Conservation (phyloP, 2,329 filamentous ascomycete genomes). For the Karstenula rhodostoma region DNA sequence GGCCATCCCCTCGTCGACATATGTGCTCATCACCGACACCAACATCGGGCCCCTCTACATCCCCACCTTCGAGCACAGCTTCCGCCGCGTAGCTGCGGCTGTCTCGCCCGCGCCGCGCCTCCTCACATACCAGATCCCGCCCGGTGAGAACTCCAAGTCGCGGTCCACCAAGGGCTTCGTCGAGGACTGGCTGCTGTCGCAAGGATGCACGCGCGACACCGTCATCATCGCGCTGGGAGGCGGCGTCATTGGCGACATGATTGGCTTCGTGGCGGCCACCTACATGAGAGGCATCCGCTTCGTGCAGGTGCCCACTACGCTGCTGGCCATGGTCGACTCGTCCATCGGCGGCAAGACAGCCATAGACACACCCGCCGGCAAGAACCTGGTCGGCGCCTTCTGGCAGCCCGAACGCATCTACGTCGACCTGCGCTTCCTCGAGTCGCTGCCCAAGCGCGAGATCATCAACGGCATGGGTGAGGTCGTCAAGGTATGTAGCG, state of each 20-base stretch:
- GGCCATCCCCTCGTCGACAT: constrained; percentile 84
- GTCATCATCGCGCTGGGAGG: constrained; percentile 94
- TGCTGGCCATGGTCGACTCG: constrained; percentile 97
- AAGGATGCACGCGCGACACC: constrained; percentile 93
- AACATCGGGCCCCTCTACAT: constrained; percentile 86
- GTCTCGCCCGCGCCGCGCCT: constrained; percentile 67
- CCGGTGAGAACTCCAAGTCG: constrained; percentile 92
- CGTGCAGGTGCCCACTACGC: constrained; percentile 93
- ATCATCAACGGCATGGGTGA: constrained; percentile 99
- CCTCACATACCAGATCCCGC: constrained; percentile 87
- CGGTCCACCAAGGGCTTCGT: constrained; percentile 93
- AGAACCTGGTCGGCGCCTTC: constrained; percentile 94
- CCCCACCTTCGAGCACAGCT: constrained; percentile 74
- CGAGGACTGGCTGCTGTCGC: constrained; percentile 94
- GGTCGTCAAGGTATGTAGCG: constrained; percentile 73
- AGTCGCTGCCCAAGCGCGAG: constrained; percentile 87
- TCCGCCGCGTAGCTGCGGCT: constrained; percentile 61
- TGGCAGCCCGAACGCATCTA: constrained; percentile 96
- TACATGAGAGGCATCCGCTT: constrained; percentile 98
- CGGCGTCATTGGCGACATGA: constrained; percentile 97
- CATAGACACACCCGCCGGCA: constrained; percentile 94
- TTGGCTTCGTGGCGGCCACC: constrained; percentile 95
- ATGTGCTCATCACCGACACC: constrained; percentile 95
- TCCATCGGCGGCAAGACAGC: constrained; percentile 98
- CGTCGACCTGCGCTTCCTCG: constrained; percentile 90